Evolutionary conservation across 2,329 filamentous ascomycete genomes (phyloP).

Genomic region (Arthrobotrys iridis): DNA sequence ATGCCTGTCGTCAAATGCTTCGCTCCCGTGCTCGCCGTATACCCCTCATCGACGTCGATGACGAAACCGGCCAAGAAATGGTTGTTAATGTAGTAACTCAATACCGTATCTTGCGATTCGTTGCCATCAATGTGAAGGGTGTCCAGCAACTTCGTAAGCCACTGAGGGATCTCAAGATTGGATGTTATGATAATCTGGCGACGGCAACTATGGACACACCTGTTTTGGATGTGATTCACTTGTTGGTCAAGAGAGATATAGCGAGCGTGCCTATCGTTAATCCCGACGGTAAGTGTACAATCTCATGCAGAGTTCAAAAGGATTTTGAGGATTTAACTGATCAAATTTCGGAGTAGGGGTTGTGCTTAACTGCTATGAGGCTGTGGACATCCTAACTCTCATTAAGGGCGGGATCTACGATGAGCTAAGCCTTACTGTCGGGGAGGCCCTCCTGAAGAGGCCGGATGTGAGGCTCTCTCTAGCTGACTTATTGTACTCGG

Average conservation of each 20-base stretch:
- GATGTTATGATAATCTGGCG: constrained; percentile 81
- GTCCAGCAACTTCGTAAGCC: constrained; percentile 90
- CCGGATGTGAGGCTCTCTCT: constrained; percentile 69
- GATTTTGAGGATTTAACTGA: neutral
- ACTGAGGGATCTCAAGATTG: constrained; percentile 82
- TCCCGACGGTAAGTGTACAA: constrained; percentile 69
- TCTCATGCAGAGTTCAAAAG: neutral
- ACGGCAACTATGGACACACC: constrained; percentile 88
- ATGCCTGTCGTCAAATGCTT: constrained; percentile 93
- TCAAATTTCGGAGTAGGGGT: constrained; percentile 63
- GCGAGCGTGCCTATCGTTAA: constrained; percentile 95
- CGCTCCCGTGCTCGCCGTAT: constrained; percentile 92
- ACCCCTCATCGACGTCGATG: constrained; percentile 90
- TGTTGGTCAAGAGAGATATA: constrained; percentile 91
- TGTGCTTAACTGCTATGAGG: constrained; percentile 95
- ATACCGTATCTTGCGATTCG: constrained; percentile 98
- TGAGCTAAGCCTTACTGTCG: constrained; percentile 84
- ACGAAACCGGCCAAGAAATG: constrained; percentile 89
- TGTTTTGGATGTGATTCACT: constrained; percentile 92
- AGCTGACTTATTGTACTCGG: neutral
- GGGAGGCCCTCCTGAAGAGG: constrained; percentile 86
- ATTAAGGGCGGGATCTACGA: constrained; percentile 95
- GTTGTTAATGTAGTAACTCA: constrained; percentile 98
- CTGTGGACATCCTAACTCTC: constrained; percentile 94
- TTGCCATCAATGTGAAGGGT: constrained; percentile 91